Base-by-base conservation (phyloP, 257 asterid species). In the Dorcoceras hygrometricum region DNA sequence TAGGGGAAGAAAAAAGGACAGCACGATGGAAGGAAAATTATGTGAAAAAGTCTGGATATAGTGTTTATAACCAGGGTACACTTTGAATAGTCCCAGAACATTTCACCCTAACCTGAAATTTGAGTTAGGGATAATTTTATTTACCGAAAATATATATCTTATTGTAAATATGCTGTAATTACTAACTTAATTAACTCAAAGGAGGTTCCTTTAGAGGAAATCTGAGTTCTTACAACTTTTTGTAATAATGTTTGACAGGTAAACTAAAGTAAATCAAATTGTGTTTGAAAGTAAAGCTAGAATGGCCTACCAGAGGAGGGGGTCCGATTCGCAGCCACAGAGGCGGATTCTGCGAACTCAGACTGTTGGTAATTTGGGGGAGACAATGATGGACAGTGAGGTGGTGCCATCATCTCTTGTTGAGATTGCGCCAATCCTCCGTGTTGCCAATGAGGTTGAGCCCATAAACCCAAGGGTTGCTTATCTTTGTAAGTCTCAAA, bases 381-480 rank as follows among this genome's bases (percentile, higher is more conserved):
- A 93, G 79, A 83, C 97, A 4, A 85, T 89, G 96, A 92, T 90
- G 91, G 99, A 93, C 32, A 93, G 99, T 84, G 99, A 93, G 76
- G 95, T 93, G 71, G 97, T 93, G 14, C 99, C 99, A 0, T 93
- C 99, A 39, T 93, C 99, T 62, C 73, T 93, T 32, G 96, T 87
- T 63, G 97, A 90, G 76, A 93, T 93, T 69, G 99, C 99, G 0
- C 99, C 96, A 50, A 90, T 93, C 80, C 95, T 93, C 36, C 99
- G 99, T 68, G 99, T 93, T 66, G 99, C 99, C 69, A 93, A 93
- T 62, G 99, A 93, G 79, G 99, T 93, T 39, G 99, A 93, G 82
- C 79, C 90, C 46, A 90, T 79, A 67, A 86, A 90, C 66, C 85
- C 96, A 8, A 86, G 99, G 78, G 99, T 93, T 69, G 97, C 97